Base-by-base conservation (phyloP, 177 flowering plant genomes). In the Vitis hybrid region DNA sequence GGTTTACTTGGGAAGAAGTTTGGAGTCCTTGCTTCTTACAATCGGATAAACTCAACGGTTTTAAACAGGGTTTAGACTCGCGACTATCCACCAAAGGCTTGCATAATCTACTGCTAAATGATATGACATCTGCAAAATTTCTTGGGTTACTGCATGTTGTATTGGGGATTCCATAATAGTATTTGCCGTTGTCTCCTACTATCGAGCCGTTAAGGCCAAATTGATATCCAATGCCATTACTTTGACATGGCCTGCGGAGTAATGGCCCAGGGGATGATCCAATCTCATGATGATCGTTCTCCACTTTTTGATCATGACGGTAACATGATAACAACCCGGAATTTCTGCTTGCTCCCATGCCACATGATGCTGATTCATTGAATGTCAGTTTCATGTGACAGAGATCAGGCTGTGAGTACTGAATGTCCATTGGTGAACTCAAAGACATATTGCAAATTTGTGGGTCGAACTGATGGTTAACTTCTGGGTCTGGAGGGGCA, bases 401-500 rank as follows among this genome's bases (percentile, higher is more conserved):
- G 33, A 79, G 54, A 55, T 68, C 73, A 5, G 72, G 57, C 1
- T 62, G 73, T 13, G 71, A 38, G 75, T 73, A 65, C 6, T 70
- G 75, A 24, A 38, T 38, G 8, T 75, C 72, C 17, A 59, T 50
- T 4, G 82, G 68, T 56, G 82, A 68, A 22, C 62, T 74, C 53
- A 79, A 33, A 17, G 81, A 74, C 17, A 78, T 75, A 17, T 67
- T 66, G 68, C 73, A 31, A 38, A 75, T 12, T 33, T 72, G 61
- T n/a, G 73, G 53, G 11, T 70, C 66, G 38, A 74, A 62, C 6
- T 70, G 79, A 11, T 62, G 63, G 31, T 75, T 38, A 1, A 55
- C 63, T n/a, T 82, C 78, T 2, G 85, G 83, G 67, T 71, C 71
- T 3, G 90, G 87, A 1, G 87, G 88, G 6, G 86, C 87, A 68